Conservation (phyloP, 345 rosid species). For the Hibiscus syriacus region DNA sequence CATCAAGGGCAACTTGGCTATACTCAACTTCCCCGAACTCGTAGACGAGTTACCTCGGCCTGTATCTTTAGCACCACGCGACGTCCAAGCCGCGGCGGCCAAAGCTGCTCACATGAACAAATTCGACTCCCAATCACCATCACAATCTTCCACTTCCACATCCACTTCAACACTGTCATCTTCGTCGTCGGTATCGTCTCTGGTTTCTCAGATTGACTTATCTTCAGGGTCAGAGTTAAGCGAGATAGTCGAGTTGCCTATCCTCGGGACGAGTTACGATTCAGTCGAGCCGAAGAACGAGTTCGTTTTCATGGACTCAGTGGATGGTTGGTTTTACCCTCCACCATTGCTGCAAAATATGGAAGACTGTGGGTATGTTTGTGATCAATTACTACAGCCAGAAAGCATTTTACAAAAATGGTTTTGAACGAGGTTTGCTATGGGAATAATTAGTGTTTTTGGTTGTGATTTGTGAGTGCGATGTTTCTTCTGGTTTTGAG, state of each 20-base stretch:
- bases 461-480: not conserved
- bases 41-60: not conserved
- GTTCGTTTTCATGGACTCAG: not conserved
- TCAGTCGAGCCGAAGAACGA: not conserved
- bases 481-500: not conserved
- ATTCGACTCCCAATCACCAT: not conserved
- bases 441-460: conserved; percentile 20
- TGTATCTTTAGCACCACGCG: not conserved
- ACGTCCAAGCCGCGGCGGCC: not conserved
- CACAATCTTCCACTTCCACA: not conserved
- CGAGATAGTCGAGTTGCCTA: not conserved
- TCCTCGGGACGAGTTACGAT: not conserved
- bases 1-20: not conserved
- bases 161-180: not conserved
- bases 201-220: not conserved
- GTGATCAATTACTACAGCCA: not conserved
- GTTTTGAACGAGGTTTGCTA: conserved; percentile 23
- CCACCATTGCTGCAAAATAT: not conserved
- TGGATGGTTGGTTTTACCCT: not conserved
- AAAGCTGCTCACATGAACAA: not conserved
- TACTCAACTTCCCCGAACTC: not conserved
- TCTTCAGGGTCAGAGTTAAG: not conserved
- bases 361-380: not conserved
- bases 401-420: not conserved
- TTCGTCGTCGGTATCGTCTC: not conserved